Evolutionary conservation across 2,329 filamentous ascomycete genomes (phyloP).

Genomic region (Beauveria rudraprayagi): DNA sequence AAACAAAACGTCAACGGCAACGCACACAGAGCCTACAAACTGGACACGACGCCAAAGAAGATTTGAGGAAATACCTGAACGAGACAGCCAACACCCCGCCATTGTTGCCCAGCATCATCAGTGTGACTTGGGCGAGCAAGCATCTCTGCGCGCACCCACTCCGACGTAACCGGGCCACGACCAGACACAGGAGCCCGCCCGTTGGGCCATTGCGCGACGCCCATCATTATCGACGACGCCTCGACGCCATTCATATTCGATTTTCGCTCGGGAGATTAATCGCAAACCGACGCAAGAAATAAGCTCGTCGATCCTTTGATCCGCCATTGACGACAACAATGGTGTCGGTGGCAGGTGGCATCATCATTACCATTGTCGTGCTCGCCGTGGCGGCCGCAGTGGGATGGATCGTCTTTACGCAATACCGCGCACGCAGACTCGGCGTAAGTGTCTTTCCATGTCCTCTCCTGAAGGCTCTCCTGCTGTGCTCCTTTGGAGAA

Average conservation of each 20-base stretch:
- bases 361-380: conserved; percentile 66
- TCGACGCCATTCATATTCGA: neutral
- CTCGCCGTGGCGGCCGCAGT: conserved; percentile 47
- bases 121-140: neutral
- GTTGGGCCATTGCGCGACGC: neutral
- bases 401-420: conserved; percentile 64
- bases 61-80: neutral
- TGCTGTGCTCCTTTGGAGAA: neutral
- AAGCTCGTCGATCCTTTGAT: neutral
- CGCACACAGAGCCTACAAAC: neutral
- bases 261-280: neutral
- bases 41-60: neutral
- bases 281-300: neutral
- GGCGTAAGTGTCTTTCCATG: conserved; percentile 42
- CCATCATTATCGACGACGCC: neutral
- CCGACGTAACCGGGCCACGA: neutral
- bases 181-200: neutral
- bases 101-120: neutral
- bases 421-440: conserved; percentile 63
- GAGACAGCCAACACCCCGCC: neutral
- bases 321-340: conserved; percentile 28
- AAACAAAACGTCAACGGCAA: neutral
- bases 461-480: neutral
- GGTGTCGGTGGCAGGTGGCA: conserved; percentile 53
- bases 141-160: neutral